These are phyloP conservation scores for Eutrema japonicum DNA, from an alignment of 345 rosid genomes.

Conservation along the genomic window DNA sequence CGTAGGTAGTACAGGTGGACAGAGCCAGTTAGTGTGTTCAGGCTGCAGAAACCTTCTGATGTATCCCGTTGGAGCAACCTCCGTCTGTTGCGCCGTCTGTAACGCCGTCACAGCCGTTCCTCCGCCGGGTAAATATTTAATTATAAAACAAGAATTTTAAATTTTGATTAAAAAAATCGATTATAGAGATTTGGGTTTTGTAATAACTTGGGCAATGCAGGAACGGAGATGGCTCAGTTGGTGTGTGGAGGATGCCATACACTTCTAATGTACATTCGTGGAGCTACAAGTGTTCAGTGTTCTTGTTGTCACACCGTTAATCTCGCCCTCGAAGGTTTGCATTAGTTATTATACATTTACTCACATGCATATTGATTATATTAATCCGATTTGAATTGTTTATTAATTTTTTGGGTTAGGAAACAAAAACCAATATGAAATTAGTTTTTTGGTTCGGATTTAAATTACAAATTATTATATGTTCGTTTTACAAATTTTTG, in stretches of 20 bases:
- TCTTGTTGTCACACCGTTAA: constrained; percentile 96
- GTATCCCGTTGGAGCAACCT: constrained; percentile 92
- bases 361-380: constrained; percentile 26
- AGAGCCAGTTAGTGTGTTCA: constrained; percentile 95
- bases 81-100: constrained; percentile 99
- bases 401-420: neutral
- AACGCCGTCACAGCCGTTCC: constrained; percentile 97
- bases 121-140: constrained; percentile 65
- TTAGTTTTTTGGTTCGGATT: neutral
- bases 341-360: neutral
- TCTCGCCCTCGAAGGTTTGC: constrained; percentile 83
- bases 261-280: constrained; percentile 91
- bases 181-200: neutral
- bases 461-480: neutral
- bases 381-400: neutral
- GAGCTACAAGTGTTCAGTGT: constrained; percentile 98
- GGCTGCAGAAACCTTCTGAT: constrained; percentile 92
- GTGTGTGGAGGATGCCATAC: constrained; percentile 99
- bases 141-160: too few species aligned
- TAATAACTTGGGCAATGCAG: constrained; percentile 46
- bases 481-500: too few species aligned
- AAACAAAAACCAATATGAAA: neutral
- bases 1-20: constrained; percentile 53
- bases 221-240: constrained; percentile 98
- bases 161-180: neutral